phyloP scores from a whole-genome alignment of 305 asterid species.

The Solanum hybrid region DNA sequence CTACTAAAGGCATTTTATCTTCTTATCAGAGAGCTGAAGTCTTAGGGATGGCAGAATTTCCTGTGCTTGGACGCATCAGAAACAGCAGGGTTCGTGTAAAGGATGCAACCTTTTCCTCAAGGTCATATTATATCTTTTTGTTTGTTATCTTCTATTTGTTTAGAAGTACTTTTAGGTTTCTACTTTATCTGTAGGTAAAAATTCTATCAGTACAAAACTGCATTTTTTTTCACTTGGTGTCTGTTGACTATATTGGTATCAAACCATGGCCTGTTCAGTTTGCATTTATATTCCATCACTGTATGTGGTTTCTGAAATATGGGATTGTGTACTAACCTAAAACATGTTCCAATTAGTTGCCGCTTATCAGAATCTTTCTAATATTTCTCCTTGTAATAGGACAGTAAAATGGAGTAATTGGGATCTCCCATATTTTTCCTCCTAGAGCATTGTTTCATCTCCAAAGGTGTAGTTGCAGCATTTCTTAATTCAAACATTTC shows the following conservation, averaged over 20 bases:
- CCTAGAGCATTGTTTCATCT: neutral
- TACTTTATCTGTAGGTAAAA: neutral
- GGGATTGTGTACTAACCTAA: neutral
- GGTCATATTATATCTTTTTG: constrained; percentile 30
- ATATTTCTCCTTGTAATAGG: neutral
- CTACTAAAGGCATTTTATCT: constrained; percentile 2
- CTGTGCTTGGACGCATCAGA: constrained; percentile 83
- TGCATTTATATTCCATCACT: neutral
- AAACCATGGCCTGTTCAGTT: neutral
- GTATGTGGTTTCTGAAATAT: neutral
- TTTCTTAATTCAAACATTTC: neutral
- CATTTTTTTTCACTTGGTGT: neutral
- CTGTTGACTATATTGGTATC: neutral
- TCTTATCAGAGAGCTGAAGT: constrained; percentile 78
- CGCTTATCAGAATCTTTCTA: neutral
- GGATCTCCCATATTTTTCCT: neutral
- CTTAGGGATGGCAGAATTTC: constrained; percentile 77
- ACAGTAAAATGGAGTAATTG: neutral
- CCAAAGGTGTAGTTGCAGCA: neutral
- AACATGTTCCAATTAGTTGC: neutral
- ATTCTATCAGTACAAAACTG: neutral
- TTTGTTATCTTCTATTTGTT: neutral
- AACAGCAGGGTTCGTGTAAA: constrained; percentile 83
- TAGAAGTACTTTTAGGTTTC: neutral
- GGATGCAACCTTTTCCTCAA: constrained; percentile 88